Percentiles rank a stretch among this genome's conserved stretches.
These are phyloP conservation scores for Fragaria vesca DNA, from an alignment of 306 rosid genomes.

Conservation along the genomic window DNA sequence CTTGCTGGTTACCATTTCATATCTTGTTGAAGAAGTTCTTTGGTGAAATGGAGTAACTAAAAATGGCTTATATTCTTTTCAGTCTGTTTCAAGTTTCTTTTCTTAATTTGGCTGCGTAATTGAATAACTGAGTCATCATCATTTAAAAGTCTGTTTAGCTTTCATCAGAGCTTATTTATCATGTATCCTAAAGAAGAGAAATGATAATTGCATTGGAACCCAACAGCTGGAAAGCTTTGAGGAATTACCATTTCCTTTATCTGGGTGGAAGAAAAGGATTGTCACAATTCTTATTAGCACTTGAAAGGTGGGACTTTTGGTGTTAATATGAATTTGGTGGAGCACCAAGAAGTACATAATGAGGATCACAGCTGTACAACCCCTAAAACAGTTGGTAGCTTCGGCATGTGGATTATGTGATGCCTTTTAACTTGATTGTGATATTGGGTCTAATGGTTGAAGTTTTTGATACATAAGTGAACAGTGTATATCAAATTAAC, in stretches of 20 bases:
- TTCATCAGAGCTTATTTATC: not conserved
- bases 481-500: not conserved
- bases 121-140: constrained; percentile 14
- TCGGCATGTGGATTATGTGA: not conserved
- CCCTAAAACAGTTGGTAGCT: not conserved
- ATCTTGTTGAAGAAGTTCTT: constrained; percentile 2
- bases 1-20: constrained; percentile 34
- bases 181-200: constrained; percentile 1
- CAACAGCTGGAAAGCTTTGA: constrained; percentile 24
- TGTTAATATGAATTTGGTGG: not conserved
- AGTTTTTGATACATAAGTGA: not conserved
- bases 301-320: not conserved
- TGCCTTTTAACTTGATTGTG: not conserved
- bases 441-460: not conserved
- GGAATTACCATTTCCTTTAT: not conserved
- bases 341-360: not conserved
- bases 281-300: constrained; percentile 5
- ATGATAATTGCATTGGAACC: constrained; percentile 15
- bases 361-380: not conserved
- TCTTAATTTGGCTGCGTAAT: not conserved
- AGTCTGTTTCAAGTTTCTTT: not conserved
- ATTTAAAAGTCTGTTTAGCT: not conserved
- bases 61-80: not conserved
- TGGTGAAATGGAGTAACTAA: not conserved
- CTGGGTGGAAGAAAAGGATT: constrained; percentile 1